Base-by-base conservation (phyloP, 2,329 filamentous ascomycete species). In the Emmonsiellopsis sp. region DNA sequence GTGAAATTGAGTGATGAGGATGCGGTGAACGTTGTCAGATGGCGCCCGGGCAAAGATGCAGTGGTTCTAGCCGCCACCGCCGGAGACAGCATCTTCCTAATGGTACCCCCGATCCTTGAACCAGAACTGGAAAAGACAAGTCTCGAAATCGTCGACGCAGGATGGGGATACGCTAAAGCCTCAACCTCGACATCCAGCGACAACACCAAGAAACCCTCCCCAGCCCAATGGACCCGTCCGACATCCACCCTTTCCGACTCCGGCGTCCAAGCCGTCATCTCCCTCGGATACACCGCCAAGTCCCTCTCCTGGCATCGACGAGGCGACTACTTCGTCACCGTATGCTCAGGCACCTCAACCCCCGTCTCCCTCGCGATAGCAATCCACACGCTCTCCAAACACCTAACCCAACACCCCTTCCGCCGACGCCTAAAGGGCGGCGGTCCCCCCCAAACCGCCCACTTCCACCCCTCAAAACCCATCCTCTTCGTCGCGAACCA, bases 401-500 rank as follows among this genome's bases (percentile, higher is more conserved):
- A 98, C 72, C 80, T 92, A 45, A 96, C 90, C 2, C 93, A 98
- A 70, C 85, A 93, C 59, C 94, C 93, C 30, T 97, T 98, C 82
- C 86, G 89, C 56, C 80, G 81, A 54, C 70, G 75, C 61, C 71
- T 85, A 58, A 83, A 83, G 64, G 83, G 83, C 55, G 84, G 89
- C 47, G 89, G 86, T 47, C 78, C 87, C 53, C 80, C 91, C 1
- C 92, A 97, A 71, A 86, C 87, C 1, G 91, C 90, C 4, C 89
- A 91, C 61, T 98, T 98, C 79, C 94, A 98, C 70, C 93, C 93
- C 1, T 88, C 85, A 41, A 86, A 90, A 61, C 91, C 93, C 0
- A 83, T 95, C 49, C 91, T 98, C 75, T 97, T 97, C 67, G 89
- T 98, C 53, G 93, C 93, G 2, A 97, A 94, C 9, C 90, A 95